Evolutionary conservation across 345 rosid genomes (phyloP).

Genomic region (Rhodamnia argentea): DNA sequence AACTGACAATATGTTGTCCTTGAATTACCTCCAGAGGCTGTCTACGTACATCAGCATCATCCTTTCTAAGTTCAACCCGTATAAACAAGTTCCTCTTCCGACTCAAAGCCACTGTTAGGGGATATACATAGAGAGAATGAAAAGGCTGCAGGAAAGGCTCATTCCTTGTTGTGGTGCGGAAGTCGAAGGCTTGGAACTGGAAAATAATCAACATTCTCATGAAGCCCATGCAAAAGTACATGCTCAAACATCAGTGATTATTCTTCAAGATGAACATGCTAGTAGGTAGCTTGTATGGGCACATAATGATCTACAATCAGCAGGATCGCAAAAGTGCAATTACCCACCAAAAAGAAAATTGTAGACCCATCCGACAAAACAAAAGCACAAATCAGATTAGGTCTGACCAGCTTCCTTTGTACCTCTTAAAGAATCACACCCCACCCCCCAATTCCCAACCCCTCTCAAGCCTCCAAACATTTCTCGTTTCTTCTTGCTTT

Average conservation of each 20-base stretch:
- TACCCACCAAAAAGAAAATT: background rate
- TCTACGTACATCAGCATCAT: slow-evolving; percentile 80
- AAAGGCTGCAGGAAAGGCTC: slow-evolving; percentile 98
- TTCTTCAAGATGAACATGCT: background rate
- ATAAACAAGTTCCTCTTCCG: slow-evolving; percentile 88
- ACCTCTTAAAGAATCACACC: background rate
- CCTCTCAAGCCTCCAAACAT: background rate
- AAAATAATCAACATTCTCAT: slow-evolving; percentile 4
- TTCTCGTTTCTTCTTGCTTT: background rate
- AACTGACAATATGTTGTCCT: background rate
- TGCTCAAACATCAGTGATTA: background rate
- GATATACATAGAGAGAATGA: slow-evolving; percentile 92
- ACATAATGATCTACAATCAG: background rate
- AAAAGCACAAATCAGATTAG: background rate
- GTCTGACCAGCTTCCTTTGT: background rate
- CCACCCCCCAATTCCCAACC: background rate
- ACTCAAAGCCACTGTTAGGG: slow-evolving; percentile 73
- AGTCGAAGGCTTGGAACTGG: slow-evolving; percentile 92
- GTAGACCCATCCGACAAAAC: background rate
- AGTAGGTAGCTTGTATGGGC: background rate
- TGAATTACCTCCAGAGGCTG: slow-evolving; percentile 85
- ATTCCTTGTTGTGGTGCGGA: slow-evolving; percentile 82
- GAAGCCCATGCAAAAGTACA: background rate
- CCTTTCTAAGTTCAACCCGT: slow-evolving; percentile 87
- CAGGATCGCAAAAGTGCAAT: background rate